These are phyloP conservation scores for Mortierella antarctica DNA, from an alignment of 192 early-diverging fungal genomes.

Conservation along the genomic window DNA sequence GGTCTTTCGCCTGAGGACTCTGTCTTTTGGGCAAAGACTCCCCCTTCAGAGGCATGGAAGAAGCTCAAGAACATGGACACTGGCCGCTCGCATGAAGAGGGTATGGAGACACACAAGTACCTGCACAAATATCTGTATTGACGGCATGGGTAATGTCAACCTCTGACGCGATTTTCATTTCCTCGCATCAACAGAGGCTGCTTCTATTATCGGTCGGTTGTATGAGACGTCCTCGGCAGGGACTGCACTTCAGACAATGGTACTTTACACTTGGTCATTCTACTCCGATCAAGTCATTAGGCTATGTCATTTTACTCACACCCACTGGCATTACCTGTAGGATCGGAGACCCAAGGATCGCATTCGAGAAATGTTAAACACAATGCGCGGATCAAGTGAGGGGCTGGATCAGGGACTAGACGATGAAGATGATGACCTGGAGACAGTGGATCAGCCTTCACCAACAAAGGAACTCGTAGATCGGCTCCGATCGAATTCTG, in stretches of 20 bases:
- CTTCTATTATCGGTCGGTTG: conserved; percentile 35
- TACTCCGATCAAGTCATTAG: background rate
- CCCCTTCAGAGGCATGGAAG: conserved; percentile 39
- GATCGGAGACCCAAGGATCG: conserved; percentile 16
- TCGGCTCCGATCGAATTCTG: background rate
- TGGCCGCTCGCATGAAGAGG: conserved; percentile 43
- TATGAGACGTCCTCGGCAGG: conserved; percentile 34
- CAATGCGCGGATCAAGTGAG: conserved; percentile 15
- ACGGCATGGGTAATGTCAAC: too few relatives aligned
- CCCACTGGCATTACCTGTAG: background rate
- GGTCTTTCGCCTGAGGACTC: conserved; percentile 46
- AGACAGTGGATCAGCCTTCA: conserved; percentile 18
- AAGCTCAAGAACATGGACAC: conserved; percentile 17
- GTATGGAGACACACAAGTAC: background rate
- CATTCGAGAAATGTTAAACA: conserved; percentile 37
- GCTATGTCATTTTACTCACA: background rate
- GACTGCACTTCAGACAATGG: conserved; percentile 23
- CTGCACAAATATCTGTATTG: background rate
- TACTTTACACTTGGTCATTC: background rate
- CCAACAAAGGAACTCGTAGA: conserved; percentile 33
- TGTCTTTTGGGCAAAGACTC: conserved; percentile 46
- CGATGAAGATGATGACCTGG: conserved; percentile 18
- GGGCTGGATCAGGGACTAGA: background rate
- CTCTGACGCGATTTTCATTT: background rate
- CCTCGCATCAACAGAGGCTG: conserved; percentile 16